Base-by-base conservation (phyloP, 805 yeast species). In the Spathaspora hagerdaliae region DNA sequence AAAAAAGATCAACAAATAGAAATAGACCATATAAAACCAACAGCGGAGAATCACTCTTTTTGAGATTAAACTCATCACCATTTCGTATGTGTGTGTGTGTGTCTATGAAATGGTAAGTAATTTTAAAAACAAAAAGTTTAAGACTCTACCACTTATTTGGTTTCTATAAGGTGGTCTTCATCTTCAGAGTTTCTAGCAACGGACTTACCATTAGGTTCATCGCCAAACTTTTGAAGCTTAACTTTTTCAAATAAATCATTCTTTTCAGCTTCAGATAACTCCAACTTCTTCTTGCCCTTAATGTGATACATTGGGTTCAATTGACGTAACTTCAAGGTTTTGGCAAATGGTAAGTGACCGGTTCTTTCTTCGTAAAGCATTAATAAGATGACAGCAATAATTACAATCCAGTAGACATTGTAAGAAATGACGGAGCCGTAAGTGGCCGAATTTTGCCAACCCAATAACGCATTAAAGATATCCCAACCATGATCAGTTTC, bases 361-460 rank as follows among this genome's bases (percentile, higher is more conserved):
- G 67, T 67, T 65, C 73, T 85, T 77, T 90, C 97, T 71, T 87
- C 91, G 65, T 58, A 88, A 50, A 82, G 67, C 87, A 90, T 79
- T 51, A 82, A 63, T 12, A 61, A 43, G 41, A 90, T 59, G 33
- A 75, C 66, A 19, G 71, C 50, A 50, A 85, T 84, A 45, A 91
- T 60, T 33, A 66, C 63, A 42, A 90, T 54, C 97, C 97, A 90
- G 74, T 90, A 90, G 50, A 83, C 52, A 70, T 88, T 88, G 74
- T 90, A 91, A 36, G 90, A 79, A 41, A 91, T 68, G 47, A 90
- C 89, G 3, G 96, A 86, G 45, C 96, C 96, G 61, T 87, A 77
- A 53, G 95, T 87, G 50, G 96, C 97, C 40, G 95, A 79, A 71
- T 90, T 90, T 71, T 89, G 96, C 97, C 97, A 91, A 50, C 97